Base-by-base conservation (phyloP, 148 eudicot genomes). In the Arbutus unedo region DNA sequence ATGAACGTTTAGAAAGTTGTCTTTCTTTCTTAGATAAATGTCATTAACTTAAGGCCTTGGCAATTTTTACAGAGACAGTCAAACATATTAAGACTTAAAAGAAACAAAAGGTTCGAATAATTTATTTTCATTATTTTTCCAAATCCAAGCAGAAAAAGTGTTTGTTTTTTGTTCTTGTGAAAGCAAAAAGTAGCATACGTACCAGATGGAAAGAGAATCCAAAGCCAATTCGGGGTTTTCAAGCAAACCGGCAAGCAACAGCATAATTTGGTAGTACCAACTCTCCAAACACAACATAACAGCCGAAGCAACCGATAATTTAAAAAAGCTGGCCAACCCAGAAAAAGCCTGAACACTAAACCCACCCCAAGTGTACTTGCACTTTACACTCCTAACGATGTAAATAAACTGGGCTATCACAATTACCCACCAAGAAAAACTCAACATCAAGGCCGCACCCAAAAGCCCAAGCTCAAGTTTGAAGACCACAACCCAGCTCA, bases 201-300 rank as follows among this genome's bases (percentile, higher is more conserved):
- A 87, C 89, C 85, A 84, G 67, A 87, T 66, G 9, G 89, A 71
- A 2, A 87, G 83, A 9, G 89, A 50, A 41, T 82, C 83, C 62
- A 87, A 56, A 23, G 89, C 87, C 25, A 84, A 21, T 53, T 78
- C 76, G 19, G 89, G 83, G 19, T 84, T 38, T 2, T 78, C 55
- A 18, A 87, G 89, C 85, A 81, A 47, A 11, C 87, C 89, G 72
- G 85, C 85, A 67, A 87, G 8, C 60, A 84, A 60, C 18, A 81
- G 23, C 6, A 87, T n/a, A 53, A 82, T 68, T 19, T 78, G 82
- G 60, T 72, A 81, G 67, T 84, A 87, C 89, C 89, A 87, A 14
- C 53, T 44, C 85, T 84, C 89, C 21, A 84, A 68, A 41, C 89
- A 87, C 43, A 87, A 49, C 87, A 87, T 87, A 47, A 87, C 87